These are phyloP conservation scores for Pyrrhoderma lamaoense DNA, from an alignment of 1,284 basidiomycete genomes.

Conservation along the genomic window DNA sequence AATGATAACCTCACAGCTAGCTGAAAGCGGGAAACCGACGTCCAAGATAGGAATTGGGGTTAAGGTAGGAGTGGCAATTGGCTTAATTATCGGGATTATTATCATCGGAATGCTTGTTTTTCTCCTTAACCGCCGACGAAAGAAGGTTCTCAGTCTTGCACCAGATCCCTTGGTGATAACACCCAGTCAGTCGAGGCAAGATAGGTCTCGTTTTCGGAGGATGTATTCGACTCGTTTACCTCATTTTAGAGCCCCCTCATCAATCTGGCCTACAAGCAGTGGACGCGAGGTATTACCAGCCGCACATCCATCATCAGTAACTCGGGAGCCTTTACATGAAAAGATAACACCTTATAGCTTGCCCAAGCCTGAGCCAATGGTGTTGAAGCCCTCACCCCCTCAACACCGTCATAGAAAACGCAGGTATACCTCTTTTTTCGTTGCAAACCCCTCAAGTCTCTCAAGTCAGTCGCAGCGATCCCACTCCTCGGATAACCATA, in stretches of 20 bases:
- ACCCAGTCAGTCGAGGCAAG: background rate
- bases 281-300: background rate
- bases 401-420: background rate
- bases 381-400: background rate
- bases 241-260: constrained; percentile 5
- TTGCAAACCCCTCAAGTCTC: constrained; percentile 10
- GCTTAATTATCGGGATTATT: constrained; percentile 2
- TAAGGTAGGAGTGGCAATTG: background rate
- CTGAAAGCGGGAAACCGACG: too few relatives aligned
- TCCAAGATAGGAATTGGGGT: background rate
- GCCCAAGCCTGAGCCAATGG: background rate
- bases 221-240: constrained; percentile 10
- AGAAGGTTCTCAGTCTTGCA: background rate
- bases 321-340: background rate
- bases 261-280: constrained; percentile 7
- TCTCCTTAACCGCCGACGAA: constrained; percentile 2
- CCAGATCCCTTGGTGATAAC: constrained; percentile 10
- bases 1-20: too few relatives aligned
- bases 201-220: constrained; percentile 7
- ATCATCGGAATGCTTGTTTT: constrained; percentile 1
- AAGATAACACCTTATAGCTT: constrained; percentile 7
- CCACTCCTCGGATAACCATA: background rate
- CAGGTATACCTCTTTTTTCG: constrained; percentile 5
- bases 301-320: background rate
- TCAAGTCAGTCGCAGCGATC: constrained; percentile 5